Evolutionary conservation across 192 early-diverging fungal species (phyloP), one percentile per base, ranked within the genome.

Genomic region (Backusella westeae): DNA sequence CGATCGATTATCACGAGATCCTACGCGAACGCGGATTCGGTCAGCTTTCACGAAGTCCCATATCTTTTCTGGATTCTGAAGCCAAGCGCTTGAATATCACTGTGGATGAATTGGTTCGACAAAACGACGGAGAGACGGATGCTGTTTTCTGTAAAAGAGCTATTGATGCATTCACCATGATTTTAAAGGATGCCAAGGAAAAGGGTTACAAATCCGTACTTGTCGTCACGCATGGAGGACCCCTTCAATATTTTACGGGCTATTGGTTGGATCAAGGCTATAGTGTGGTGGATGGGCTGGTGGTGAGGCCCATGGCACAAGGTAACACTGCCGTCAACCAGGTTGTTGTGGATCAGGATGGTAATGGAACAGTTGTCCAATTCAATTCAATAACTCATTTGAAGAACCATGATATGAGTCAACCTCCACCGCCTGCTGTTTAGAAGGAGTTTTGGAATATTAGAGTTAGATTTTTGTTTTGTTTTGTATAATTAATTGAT

Each of bases 201-300:
- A 69, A 68, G 1, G 56, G 59, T 6, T 46, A 78, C 26, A 10
- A 46, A 12, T 42, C 74, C 29, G 67, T 81, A 17, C 35, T 81
- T 15, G 65, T 81, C 2, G 76, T 81, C 2, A 78, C 76, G 2
- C 80, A 81, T 14, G 80, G 80, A 53, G 80, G 80, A 17, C 59
- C 65, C 15, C 65, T 81, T 14, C 42, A 39, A 42, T 35, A 36
- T 4, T 46, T 79, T 0, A 34, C 44, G 0, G 10, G 19, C 1
- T 79, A 67, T 66, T 79, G 78, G 78, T n/a, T 63, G 14, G 44
- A 74, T 9, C 32, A 21, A 3, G 44, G 34, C 0, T 77, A 72
- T 7, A 34, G 21, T 7, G 17, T 17, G 17, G 14, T 4, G 0
- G 34, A 66, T 41, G 23, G 17, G 2, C 9, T 53, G 1, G 36